phyloP scores from a whole-genome alignment of 2,329 filamentous ascomycete species.

The Calonectria leucothoes region DNA sequence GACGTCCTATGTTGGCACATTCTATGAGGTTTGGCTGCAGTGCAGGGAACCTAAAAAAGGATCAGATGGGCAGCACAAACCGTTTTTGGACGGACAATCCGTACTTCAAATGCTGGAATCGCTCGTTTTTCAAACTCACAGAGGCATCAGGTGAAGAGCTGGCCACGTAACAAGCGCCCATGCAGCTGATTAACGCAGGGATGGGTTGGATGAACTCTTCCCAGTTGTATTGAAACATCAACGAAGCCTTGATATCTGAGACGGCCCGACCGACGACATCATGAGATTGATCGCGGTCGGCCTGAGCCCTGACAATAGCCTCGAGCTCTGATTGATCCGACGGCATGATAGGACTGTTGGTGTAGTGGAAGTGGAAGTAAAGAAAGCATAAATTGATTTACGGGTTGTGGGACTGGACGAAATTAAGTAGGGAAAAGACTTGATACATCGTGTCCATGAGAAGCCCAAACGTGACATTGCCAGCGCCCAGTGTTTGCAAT shows the following conservation, averaged over 20 bases:
- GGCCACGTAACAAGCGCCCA: background rate
- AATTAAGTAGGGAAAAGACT: background rate
- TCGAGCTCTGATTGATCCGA: background rate
- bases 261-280: background rate
- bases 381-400: background rate
- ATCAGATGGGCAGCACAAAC: background rate
- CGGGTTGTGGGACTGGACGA: too few relatives aligned
- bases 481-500: background rate
- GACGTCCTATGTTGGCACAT: background rate
- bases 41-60: background rate
- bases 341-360: background rate
- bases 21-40: background rate
- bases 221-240: background rate
- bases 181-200: background rate
- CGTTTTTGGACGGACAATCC: background rate
- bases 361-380: background rate
- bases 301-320: background rate
- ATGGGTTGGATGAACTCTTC: background rate
- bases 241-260: background rate
- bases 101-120: background rate
- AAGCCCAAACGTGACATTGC: background rate
- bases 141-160: background rate
- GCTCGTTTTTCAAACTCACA: background rate
- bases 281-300: background rate
- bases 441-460: background rate